phyloP scores from a whole-genome alignment of 306 rosid species.

The Casuarina cunninghamiana region DNA sequence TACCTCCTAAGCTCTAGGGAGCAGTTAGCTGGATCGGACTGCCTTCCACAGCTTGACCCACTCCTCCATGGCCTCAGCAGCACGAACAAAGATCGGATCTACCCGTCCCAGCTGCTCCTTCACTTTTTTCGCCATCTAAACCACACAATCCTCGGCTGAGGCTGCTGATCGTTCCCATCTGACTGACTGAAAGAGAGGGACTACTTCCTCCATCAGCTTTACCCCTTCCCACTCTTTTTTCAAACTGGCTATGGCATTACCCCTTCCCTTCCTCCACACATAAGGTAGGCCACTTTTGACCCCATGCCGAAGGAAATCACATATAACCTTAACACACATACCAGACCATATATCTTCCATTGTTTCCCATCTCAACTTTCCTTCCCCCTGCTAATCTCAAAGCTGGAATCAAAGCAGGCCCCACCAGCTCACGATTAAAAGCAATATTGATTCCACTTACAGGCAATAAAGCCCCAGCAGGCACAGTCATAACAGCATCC shows the following conservation, averaged over 20 bases:
- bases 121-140: conserved; percentile 68
- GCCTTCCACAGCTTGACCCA: conserved; percentile 90
- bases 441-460: conserved; percentile 93
- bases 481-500: conserved; percentile 92
- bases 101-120: conserved; percentile 78
- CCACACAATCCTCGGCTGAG: conserved; percentile 72
- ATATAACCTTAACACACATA: conserved; percentile 79
- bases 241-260: conserved; percentile 80
- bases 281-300: conserved; percentile 92
- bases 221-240: conserved; percentile 99
- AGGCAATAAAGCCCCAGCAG: conserved; percentile 73
- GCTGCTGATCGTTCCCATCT: conserved; percentile 58
- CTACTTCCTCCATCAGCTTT: conserved; percentile 90
- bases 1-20: conserved; percentile 13
- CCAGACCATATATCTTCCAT: conserved; percentile 96
- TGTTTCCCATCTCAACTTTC: conserved; percentile 95
- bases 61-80: conserved; percentile 81
- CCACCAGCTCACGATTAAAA: conserved; percentile 71
- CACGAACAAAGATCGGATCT: conserved; percentile 67
- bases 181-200: conserved; percentile 90
- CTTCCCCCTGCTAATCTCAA: conserved; percentile 77
- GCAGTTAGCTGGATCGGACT: conserved; percentile 44
- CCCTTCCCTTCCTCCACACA: conserved; percentile 87
- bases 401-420: conserved; percentile 87
- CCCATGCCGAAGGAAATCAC: conserved; percentile 81